Conservation (phyloP, 192 early-diverging fungal genomes). For the Entomortierella beljakovae region DNA sequence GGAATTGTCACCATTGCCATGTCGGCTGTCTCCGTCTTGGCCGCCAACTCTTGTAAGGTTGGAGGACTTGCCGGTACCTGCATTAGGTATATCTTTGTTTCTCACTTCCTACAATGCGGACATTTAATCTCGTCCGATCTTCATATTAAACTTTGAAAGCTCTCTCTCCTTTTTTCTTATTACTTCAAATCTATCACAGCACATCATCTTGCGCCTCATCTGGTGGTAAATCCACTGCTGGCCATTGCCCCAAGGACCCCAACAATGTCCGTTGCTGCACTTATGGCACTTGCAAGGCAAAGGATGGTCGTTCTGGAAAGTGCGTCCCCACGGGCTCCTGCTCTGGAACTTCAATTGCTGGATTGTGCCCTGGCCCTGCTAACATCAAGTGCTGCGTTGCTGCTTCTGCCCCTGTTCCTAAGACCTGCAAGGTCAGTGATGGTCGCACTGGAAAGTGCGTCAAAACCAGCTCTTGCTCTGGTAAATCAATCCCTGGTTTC, state of each 20-base stretch:
- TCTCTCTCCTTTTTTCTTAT: no score
- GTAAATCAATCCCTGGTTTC: neutral
- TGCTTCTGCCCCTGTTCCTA: neutral
- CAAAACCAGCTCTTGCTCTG: neutral
- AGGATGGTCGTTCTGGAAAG: constrained; percentile 1
- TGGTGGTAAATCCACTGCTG: neutral
- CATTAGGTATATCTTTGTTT: no score
- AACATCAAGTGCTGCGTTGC: constrained; percentile 2
- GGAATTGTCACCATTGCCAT: neutral
- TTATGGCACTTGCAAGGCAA: neutral
- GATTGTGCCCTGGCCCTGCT: neutral
- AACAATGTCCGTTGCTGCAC: constrained; percentile 1
- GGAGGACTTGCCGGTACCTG: neutral
- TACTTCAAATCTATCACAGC: no score
- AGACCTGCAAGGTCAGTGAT: neutral
- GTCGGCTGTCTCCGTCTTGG: constrained; percentile 1
- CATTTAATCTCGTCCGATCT: no score
- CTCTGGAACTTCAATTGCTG: constrained; percentile 1
- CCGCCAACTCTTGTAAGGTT: constrained; percentile 1
- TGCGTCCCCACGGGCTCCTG: neutral
- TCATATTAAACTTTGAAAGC: no score
- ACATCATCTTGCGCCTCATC: neutral
- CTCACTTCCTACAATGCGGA: no score
- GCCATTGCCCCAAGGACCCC: neutral
- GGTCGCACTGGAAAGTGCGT: neutral